Evolutionary conservation across 495 filamentous ascomycete species (phyloP).

Genomic region (Hyaloscypha hepaticicola): DNA sequence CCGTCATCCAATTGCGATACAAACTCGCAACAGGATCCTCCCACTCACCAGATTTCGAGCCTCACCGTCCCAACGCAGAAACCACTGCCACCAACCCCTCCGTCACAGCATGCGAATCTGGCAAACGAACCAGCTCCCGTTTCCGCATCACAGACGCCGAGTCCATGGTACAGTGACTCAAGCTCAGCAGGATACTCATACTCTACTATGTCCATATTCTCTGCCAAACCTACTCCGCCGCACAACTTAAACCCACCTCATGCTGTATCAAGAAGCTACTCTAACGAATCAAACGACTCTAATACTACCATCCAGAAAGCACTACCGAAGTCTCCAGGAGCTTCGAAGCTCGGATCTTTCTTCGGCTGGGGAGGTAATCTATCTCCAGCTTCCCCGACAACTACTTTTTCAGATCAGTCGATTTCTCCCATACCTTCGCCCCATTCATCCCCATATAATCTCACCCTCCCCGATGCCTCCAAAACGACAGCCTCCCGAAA

Average conservation of each 20-base stretch:
- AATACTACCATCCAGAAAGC: slow-evolving; percentile 48
- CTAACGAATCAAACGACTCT: slow-evolving; percentile 31
- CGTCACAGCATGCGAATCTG: slow-evolving; percentile 28
- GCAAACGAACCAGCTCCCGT: slow-evolving; percentile 22
- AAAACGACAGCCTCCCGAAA: slow-evolving; percentile 33
- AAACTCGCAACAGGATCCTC: slow-evolving; percentile 13
- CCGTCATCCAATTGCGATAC: slow-evolving; percentile 14
- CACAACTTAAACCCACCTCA: slow-evolving; percentile 43
- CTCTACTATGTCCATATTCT: slow-evolving; percentile 38
- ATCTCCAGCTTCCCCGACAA: slow-evolving; percentile 44
- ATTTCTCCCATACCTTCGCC: slow-evolving; percentile 51
- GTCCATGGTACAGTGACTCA: slow-evolving; percentile 30
- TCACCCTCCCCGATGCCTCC: slow-evolving; percentile 29
- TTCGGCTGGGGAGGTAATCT: slow-evolving; percentile 48
- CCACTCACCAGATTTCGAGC: slow-evolving; percentile 19
- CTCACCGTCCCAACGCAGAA: slow-evolving; percentile 24
- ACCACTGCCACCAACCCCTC: not conserved
- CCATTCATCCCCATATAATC: slow-evolving; percentile 38
- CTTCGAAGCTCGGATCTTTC: slow-evolving; percentile 50
- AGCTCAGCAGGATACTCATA: slow-evolving; percentile 22
- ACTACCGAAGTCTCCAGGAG: slow-evolving; percentile 49
- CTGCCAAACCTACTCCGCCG: slow-evolving; percentile 46
- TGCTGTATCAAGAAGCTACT: slow-evolving; percentile 28
- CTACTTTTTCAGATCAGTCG: slow-evolving; percentile 49
- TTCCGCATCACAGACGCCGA: slow-evolving; percentile 23